Evolutionary conservation across 352 stramenopile genomes (phyloP).

Genomic region (Pythium rhizo-oryzae): DNA sequence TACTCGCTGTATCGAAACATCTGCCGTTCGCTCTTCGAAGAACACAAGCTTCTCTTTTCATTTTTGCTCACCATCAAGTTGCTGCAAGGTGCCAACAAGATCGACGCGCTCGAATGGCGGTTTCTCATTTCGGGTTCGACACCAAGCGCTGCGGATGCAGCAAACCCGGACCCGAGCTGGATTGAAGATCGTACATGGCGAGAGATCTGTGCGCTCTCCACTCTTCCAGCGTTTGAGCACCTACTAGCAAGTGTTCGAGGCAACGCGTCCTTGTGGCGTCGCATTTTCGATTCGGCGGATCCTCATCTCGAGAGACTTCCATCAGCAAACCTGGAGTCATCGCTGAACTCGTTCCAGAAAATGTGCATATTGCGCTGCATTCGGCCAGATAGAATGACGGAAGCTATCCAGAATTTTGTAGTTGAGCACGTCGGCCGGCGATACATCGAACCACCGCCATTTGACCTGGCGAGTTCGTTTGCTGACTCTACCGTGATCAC

Average conservation of each 20-base stretch:
- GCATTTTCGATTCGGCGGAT: slow-evolving; percentile 52
- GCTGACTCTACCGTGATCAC: slow-evolving; percentile 82
- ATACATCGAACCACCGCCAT: slow-evolving; percentile 87
- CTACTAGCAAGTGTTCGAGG: slow-evolving; percentile 31
- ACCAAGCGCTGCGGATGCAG: slow-evolving; percentile 64
- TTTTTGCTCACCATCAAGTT: slow-evolving; percentile 92
- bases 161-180: slow-evolving; percentile 55
- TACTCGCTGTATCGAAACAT: slow-evolving; percentile 95
- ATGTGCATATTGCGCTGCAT: slow-evolving; percentile 59
- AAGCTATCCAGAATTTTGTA: slow-evolving; percentile 86
- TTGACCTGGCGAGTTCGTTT: slow-evolving; percentile 85
- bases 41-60: slow-evolving; percentile 94
- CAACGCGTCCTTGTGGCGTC: slow-evolving; percentile 37
- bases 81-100: slow-evolving; percentile 69
- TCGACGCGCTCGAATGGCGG: slow-evolving; percentile 91
- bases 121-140: slow-evolving; percentile 93
- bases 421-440: slow-evolving; percentile 69
- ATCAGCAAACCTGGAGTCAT: slow-evolving; percentile 31
- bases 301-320: slow-evolving; percentile 46
- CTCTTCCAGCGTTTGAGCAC: slow-evolving; percentile 40
- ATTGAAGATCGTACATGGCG: slow-evolving; percentile 51
- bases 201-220: slow-evolving; percentile 44
- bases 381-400: slow-evolving; percentile 61
- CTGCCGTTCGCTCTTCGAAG: slow-evolving; percentile 93
- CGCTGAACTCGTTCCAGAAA: slow-evolving; percentile 51